phyloP scores from a whole-genome alignment of 768 basidiomycete genomes.

The Boletus rubropictus region DNA sequence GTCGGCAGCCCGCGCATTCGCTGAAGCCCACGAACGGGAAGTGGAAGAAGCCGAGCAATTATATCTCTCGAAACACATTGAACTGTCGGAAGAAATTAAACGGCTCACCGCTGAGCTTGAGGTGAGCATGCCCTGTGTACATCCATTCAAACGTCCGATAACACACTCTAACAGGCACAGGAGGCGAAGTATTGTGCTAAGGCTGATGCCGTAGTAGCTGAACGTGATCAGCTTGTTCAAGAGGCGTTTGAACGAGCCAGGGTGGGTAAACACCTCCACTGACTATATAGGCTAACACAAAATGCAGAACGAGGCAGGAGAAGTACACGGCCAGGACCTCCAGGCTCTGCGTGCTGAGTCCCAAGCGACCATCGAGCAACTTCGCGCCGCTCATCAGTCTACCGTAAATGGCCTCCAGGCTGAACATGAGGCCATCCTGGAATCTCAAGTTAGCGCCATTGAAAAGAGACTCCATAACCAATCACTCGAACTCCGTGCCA shows the following conservation, averaged over 20 bases:
- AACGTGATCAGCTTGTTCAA: slow-evolving; percentile 55
- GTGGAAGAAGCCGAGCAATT: slow-evolving; percentile 50
- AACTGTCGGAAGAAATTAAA: slow-evolving; percentile 50
- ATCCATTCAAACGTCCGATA: background rate
- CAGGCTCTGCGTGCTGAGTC: slow-evolving; percentile 65
- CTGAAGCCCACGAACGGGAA: slow-evolving; percentile 42
- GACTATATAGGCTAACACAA: slow-evolving; percentile 7
- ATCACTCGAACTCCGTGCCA: slow-evolving; percentile 73
- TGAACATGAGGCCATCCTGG: slow-evolving; percentile 58
- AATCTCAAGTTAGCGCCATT: slow-evolving; percentile 47
- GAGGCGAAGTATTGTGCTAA: slow-evolving; percentile 63
- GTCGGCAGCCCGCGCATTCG: slow-evolving; percentile 39
- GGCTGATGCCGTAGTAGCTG: slow-evolving; percentile 58
- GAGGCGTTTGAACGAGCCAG: slow-evolving; percentile 77
- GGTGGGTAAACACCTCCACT: slow-evolving; percentile 35
- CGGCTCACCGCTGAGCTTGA: slow-evolving; percentile 57
- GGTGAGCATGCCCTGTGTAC: slow-evolving; percentile 36
- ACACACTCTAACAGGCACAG: slow-evolving; percentile 44
- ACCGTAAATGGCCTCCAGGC: slow-evolving; percentile 56
- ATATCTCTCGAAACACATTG: slow-evolving; percentile 44
- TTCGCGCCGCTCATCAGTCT: slow-evolving; percentile 55
- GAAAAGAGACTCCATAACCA: slow-evolving; percentile 61
- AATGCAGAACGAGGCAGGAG: slow-evolving; percentile 62
- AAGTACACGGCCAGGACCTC: slow-evolving; percentile 62
- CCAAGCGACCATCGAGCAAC: slow-evolving; percentile 60